A percentile compares a stretch with the other conserved stretches of the same genome.
Conservation (phyloP, 2,329 filamentous ascomycete genomes). For the Colletotrichum plurivorum region DNA sequence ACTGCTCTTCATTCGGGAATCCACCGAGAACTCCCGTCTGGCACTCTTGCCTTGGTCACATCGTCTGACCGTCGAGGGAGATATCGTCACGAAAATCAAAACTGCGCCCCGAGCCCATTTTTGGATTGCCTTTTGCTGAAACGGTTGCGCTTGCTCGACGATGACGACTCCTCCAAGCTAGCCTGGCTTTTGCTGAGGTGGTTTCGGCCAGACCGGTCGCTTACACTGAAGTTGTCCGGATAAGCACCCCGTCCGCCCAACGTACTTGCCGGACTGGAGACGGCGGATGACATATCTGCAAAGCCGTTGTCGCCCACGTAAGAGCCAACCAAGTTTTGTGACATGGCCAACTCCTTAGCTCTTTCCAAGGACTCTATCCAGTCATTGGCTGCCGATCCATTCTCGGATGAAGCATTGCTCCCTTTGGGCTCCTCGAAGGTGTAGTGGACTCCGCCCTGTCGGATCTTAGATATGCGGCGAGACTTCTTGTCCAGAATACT, state of each 20-base stretch:
- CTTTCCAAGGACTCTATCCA: constrained; percentile 93
- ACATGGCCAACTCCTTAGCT: constrained; percentile 86
- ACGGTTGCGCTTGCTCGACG: constrained; percentile 67
- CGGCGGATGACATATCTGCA: constrained; percentile 76
- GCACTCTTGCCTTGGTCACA: not conserved
- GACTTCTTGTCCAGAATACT: constrained; percentile 53
- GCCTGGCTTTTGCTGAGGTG: constrained; percentile 73
- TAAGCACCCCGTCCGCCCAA: constrained; percentile 71
- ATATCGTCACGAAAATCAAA: constrained; percentile 62
- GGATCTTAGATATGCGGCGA: constrained; percentile 38
- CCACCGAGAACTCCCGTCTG: not conserved
- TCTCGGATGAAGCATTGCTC: constrained; percentile 67
- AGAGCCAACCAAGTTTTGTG: constrained; percentile 76
- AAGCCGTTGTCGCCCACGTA: constrained; percentile 79
- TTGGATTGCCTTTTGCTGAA: constrained; percentile 96
- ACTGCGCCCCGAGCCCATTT: constrained; percentile 91
- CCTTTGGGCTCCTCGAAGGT: constrained; percentile 94
- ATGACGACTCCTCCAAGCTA: constrained; percentile 64
- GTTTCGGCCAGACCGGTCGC: constrained; percentile 68
- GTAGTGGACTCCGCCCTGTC: constrained; percentile 87
- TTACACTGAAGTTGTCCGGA: constrained; percentile 63
- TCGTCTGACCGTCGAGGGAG: not conserved
- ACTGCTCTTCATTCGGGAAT: not conserved
- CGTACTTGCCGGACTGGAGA: constrained; percentile 85
- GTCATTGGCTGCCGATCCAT: constrained; percentile 82